Evolutionary conservation across 805 yeast species (phyloP), one percentile per base, ranked within the genome.

Genomic region (Ascoidea rubescens): DNA sequence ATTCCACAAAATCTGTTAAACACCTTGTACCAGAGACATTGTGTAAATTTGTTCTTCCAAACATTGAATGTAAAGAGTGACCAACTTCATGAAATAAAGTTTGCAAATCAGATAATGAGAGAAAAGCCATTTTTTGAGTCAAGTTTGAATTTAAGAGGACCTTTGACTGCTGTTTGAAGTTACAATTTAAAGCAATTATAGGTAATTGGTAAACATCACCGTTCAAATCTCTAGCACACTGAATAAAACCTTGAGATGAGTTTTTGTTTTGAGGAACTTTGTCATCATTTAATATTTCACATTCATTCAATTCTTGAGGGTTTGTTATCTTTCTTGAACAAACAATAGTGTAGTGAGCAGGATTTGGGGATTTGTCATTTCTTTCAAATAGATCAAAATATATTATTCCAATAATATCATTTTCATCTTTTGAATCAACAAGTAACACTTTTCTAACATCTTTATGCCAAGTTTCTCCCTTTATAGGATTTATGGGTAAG

Each of bases 61-160:
- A 69, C 96, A 93, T 91, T 2, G 97, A 87, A 65, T 93, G 99
- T 79, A 93, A 85, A 1, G 98, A 98, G 66, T 93, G 99, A 0
- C 99, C 99, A 96, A 93, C 89, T 67, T 93, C 99, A 67, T 93
- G 99, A 70, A 93, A 93, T 17, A 93, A 69, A 0, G 99, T 93
- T 60, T 91, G 96, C 21, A 91, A 89, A 60, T 93, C 98, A 53
- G 74, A 77, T 53, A 87, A 71, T 10, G 82, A 72, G 45, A 91
- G 67, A 17, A 86, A 68, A 33, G 90, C 81, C 28, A 78, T 75
- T 7, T 67, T 65, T 8, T 65, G 60, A 14, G 56, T 46, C n/a
- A 54, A 53, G 1, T 60, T 60, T 5, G 61, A 60, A 5, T 59
- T 57, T n/a, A 62, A 59, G 28, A 21, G 28, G 3, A 21, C 28